These are phyloP conservation scores for Hypoxylon sp. DNA, from an alignment of 2,329 filamentous ascomycete genomes.

Conservation along the genomic window DNA sequence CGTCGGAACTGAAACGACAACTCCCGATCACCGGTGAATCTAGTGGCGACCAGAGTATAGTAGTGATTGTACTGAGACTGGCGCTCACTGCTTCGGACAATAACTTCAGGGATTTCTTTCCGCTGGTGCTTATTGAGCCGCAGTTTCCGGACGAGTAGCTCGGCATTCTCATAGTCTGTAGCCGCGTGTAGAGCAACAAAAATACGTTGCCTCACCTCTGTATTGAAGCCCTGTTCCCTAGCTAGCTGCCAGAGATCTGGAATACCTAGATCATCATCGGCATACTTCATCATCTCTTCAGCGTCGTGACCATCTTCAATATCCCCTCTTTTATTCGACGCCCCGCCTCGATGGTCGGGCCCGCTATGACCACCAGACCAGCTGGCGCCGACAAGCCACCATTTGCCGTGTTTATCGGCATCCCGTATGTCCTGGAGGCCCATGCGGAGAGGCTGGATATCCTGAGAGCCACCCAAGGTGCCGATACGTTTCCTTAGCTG, in stretches of 20 bases:
- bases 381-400: conserved; percentile 98
- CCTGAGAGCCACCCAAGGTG: conserved; percentile 72
- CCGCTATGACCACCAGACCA: conserved; percentile 68
- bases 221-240: conserved; percentile 86
- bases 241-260: conserved; percentile 82
- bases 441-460: conserved; percentile 81
- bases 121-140: conserved; percentile 88
- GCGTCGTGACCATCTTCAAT: conserved; percentile 43
- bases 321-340: conserved; percentile 35
- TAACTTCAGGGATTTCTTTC: conserved; percentile 85
- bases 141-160: conserved; percentile 82
- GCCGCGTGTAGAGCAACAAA: conserved; percentile 93
- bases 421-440: conserved; percentile 85
- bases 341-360: not conserved
- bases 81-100: conserved; percentile 87
- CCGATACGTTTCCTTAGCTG: conserved; percentile 92
- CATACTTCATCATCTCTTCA: conserved; percentile 52
- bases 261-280: conserved; percentile 63
- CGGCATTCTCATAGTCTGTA: conserved; percentile 85
- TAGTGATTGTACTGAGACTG: conserved; percentile 92
- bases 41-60: conserved; percentile 86
- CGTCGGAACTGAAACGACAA: conserved; percentile 90
- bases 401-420: conserved; percentile 90
- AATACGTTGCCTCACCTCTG: conserved; percentile 87
- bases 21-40: conserved; percentile 80